Percentiles rank a stretch among this genome's conserved stretches.
phyloP scores from a whole-genome alignment of 108 stramenopile genomes.

The Discostella stelligeroides region DNA sequence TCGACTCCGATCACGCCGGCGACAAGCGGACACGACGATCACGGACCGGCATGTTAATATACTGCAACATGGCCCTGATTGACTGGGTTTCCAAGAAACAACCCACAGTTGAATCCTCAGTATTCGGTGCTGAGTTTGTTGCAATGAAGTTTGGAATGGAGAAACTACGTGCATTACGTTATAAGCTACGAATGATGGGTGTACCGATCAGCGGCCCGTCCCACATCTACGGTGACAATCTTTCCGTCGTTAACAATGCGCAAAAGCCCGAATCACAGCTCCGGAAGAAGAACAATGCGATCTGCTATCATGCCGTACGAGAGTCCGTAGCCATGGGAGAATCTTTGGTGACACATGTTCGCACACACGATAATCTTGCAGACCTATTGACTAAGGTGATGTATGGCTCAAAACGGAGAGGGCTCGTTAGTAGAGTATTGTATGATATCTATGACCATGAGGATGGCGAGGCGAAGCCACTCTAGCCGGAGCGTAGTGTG shows the following conservation, averaged over 20 bases:
- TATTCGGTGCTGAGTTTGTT: conserved; percentile 17
- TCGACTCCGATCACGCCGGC: not conserved
- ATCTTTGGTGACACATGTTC: conserved; percentile 1
- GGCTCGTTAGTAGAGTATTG: not conserved
- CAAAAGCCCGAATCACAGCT: not conserved
- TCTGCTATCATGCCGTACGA: conserved; percentile 1
- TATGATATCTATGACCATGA: not conserved
- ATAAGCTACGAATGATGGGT: conserved; percentile 22
- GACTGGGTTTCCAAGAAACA: conserved; percentile 10
- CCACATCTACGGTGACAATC: conserved; percentile 13
- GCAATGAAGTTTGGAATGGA: conserved; percentile 12
- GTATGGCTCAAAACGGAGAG: not conserved
- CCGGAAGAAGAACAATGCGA: not conserved
- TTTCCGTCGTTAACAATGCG: conserved; percentile 6
- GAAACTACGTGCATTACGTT: not conserved
- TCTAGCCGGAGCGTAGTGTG: not conserved
- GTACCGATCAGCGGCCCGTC: conserved; percentile 1
- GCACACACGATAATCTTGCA: not conserved
- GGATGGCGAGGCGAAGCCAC: not conserved
- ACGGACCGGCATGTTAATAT: not conserved
- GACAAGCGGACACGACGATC: conserved; percentile 2
- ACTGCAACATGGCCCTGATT: not conserved
- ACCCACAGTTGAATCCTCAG: conserved; percentile 7
- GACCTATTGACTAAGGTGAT: not conserved
- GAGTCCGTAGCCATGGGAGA: conserved; percentile 16